Base-by-base conservation (phyloP, 2,329 filamentous ascomycete genomes). In the Penicillium sclerotiorum region DNA sequence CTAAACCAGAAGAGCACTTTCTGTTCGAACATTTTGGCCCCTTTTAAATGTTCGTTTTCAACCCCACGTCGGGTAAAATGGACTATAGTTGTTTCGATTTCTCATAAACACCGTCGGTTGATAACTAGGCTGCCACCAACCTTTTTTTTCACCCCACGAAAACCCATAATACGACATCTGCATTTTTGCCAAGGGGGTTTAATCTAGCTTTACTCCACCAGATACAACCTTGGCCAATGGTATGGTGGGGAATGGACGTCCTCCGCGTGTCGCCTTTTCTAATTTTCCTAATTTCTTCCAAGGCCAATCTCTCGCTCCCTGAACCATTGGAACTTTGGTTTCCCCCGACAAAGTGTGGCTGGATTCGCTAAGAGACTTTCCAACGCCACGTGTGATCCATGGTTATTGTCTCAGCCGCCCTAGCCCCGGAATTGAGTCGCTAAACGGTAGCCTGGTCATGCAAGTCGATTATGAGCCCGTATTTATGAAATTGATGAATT, bases 331-430 rank as follows among this genome's bases (percentile, higher is more conserved):
- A 21, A 17, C n/a, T 28, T 8, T 15, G 13, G 9, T 13, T 21
- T 30, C 33, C 12, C 20, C 15, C 15, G 15, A 36, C 33, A 20
- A 17, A 18, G 20, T 11, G 7, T 17, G 15, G 15, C 11, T 36
- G 8, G 15, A 36, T 18, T 36, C 15, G n/a, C 9, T 17, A 5
- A 25, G 12, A 35, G 23, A n/a, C 28, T 45, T 22, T 21, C 8
- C 15, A 22, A 12, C 35, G 51, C 54, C 54, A 56, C 54, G 51
- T 56, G 54, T 20, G 43, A 49, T 20, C 51, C 54, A 49, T 55
- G 51, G 54, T 15, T 12, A 6, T 18, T 7, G 9, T 18, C 15
- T 8, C 5, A 18, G 3, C 5, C 25, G 9, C 13, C 3, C 13
- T 28, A 28, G 25, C n/a, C n/a, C n/a, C n/a, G n/a, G n/a, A n/a